A percentile compares a stretch with the other conserved stretches of the same genome.
Conservation (phyloP, 2,329 filamentous ascomycete genomes). For the Aspergillus hortae region DNA sequence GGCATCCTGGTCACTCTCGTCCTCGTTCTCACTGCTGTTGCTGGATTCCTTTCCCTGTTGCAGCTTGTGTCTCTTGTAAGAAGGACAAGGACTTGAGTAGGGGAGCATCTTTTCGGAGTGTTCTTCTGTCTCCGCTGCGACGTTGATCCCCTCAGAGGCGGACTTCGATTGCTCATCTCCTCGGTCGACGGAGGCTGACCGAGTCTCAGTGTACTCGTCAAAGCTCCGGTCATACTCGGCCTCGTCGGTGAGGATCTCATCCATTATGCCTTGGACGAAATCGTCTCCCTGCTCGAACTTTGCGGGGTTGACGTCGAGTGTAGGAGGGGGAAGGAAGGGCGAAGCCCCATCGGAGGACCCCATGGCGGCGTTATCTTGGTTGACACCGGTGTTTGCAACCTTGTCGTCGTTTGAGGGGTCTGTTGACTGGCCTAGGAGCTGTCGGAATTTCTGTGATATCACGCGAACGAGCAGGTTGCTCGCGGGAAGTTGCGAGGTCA, state of each 20-base stretch:
- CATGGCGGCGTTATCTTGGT: neutral
- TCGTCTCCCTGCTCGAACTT: slow-evolving; percentile 16
- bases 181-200: neutral
- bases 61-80: too few relatives aligned
- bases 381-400: neutral
- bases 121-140: neutral
- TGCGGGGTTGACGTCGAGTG: slow-evolving; percentile 16
- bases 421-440: neutral
- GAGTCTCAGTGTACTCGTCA: slow-evolving; percentile 7
- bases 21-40: too few relatives aligned
- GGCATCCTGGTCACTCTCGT: too few relatives aligned
- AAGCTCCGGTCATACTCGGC: slow-evolving; percentile 16
- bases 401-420: neutral
- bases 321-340: slow-evolving; percentile 18
- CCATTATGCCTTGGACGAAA: slow-evolving; percentile 13
- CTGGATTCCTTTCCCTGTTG: too few relatives aligned
- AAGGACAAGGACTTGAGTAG: too few relatives aligned
- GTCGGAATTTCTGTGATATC: neutral
- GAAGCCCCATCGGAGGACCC: neutral
- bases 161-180: neutral
- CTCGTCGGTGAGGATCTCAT: slow-evolving; percentile 25
- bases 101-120: too few relatives aligned
- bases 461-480: neutral
- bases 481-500: neutral
- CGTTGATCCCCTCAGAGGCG: neutral